A percentile compares a stretch with the other conserved stretches of the same genome.
Evolutionary conservation across 371 early-diverging fungal species (phyloP).

Genomic region (Rhizopus sp.): DNA sequence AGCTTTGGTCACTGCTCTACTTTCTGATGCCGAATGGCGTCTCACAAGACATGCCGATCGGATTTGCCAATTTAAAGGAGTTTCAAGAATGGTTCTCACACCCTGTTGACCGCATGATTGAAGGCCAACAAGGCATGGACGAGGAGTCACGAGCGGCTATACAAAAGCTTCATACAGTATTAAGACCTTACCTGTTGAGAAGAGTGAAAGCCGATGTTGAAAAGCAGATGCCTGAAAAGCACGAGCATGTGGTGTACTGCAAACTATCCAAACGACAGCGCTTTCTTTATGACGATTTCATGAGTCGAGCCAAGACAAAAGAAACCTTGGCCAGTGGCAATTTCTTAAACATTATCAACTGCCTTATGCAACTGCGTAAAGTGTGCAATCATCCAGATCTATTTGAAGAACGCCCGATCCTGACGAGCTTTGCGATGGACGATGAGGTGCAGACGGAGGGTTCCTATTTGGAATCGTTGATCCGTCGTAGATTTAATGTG

Average conservation of each 20-base stretch:
- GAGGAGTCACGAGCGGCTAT: constrained; percentile 66
- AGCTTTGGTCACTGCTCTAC: constrained; percentile 94
- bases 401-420: constrained; percentile 88
- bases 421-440: constrained; percentile 75
- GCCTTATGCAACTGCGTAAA: constrained; percentile 95
- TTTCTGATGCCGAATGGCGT: constrained; percentile 87
- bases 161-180: constrained; percentile 71
- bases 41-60: constrained; percentile 61
- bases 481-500: constrained; percentile 30
- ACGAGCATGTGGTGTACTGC: constrained; percentile 82
- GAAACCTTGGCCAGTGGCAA: constrained; percentile 76
- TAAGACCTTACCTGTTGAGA: constrained; percentile 89
- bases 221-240: constrained; percentile 82
- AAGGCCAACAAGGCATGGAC: constrained; percentile 53
- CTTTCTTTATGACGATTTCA: constrained; percentile 88
- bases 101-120: constrained; percentile 80
- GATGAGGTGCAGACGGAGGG: constrained; percentile 49
- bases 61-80: constrained; percentile 81
- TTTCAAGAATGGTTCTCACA: constrained; percentile 92
- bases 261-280: constrained; percentile 80
- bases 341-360: constrained; percentile 85
- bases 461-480: constrained; percentile 40
- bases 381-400: constrained; percentile 97
- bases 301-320: constrained; percentile 80
- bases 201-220: constrained; percentile 86